These are phyloP conservation scores for Trametes cingulata DNA, from an alignment of 768 basidiomycete genomes.

Conservation along the genomic window DNA sequence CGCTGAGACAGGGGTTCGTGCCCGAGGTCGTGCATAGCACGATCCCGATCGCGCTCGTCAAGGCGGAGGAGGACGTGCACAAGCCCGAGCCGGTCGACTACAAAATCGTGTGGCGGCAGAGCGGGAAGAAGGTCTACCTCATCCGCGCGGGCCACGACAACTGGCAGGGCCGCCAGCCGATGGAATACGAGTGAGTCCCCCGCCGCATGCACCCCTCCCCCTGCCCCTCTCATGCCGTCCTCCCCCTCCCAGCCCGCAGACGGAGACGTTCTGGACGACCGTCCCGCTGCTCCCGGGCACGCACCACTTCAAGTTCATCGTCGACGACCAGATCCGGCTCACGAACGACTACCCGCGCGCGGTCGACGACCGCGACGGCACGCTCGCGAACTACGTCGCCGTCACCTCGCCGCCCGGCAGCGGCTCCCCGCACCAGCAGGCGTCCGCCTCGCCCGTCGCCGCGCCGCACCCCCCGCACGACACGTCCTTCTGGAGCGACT, in stretches of 20 bases:
- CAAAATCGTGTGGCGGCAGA: constrained; percentile 66
- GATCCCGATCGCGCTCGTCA: constrained; percentile 55
- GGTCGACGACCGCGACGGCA: constrained; percentile 86
- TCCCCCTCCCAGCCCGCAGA: constrained; percentile 31
- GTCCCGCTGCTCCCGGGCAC: constrained; percentile 80
- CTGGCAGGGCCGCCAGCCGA: constrained; percentile 68
- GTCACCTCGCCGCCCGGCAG: constrained; percentile 44
- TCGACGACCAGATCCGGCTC: constrained; percentile 85
- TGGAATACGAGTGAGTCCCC: constrained; percentile 60
- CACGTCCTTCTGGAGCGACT: constrained; percentile 47
- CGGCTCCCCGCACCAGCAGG: constrained; percentile 35
- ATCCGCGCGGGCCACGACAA: constrained; percentile 74
- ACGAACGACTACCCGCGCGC: constrained; percentile 81
- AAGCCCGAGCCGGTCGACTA: constrained; percentile 38
- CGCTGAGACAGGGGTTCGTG: constrained; percentile 41
- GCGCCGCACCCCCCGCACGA: constrained; percentile 28
- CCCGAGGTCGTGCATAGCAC: constrained; percentile 63
- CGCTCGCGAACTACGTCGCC: constrained; percentile 91
- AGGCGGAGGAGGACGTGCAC: constrained; percentile 36
- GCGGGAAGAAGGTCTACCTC: constrained; percentile 62
- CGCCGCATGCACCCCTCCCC: neutral
- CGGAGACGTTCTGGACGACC: constrained; percentile 39
- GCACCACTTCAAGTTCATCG: constrained; percentile 92
- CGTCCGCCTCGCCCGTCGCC: constrained; percentile 28
- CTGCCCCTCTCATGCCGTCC: neutral